Evolutionary conservation across 2,329 filamentous ascomycete genomes (phyloP).

Genomic region (Mycosphaerella arachidis): DNA sequence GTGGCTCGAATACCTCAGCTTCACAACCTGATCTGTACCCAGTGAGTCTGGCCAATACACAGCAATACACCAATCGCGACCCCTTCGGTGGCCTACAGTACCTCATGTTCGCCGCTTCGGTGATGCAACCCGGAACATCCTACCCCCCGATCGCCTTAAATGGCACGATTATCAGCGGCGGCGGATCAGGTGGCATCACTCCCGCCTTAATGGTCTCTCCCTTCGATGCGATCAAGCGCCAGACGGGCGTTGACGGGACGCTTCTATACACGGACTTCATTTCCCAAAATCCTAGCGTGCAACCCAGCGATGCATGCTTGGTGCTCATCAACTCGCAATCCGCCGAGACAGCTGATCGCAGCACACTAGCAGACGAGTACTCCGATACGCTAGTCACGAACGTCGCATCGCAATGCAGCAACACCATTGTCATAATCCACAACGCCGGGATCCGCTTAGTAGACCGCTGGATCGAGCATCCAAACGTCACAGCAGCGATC

Average conservation of each 20-base stretch:
- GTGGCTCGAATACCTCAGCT: slow-evolving; percentile 14
- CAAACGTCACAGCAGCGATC: slow-evolving; percentile 21
- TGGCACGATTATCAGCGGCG: slow-evolving; percentile 29
- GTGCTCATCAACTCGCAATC: slow-evolving; percentile 31
- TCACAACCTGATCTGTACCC: slow-evolving; percentile 9
- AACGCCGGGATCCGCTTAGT: slow-evolving; percentile 30
- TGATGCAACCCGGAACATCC: slow-evolving; percentile 5
- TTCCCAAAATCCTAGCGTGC: slow-evolving; percentile 22
- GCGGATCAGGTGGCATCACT: slow-evolving; percentile 28
- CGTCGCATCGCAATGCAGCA: slow-evolving; percentile 28
- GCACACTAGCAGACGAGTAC: slow-evolving; percentile 24
- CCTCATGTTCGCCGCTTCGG: slow-evolving; percentile 8
- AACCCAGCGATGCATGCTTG: slow-evolving; percentile 26
- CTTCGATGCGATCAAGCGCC: slow-evolving; percentile 25
- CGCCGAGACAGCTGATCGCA: slow-evolving; percentile 27
- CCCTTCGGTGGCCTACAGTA: slow-evolving; percentile 12
- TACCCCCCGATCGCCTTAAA: slow-evolving; percentile 23
- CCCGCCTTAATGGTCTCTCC: slow-evolving; percentile 25
- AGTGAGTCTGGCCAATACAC: slow-evolving; percentile 13
- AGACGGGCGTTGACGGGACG: slow-evolving; percentile 26
- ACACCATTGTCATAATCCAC: slow-evolving; percentile 32
- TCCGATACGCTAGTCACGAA: slow-evolving; percentile 28
- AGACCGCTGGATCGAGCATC: slow-evolving; percentile 28
- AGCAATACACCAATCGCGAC: slow-evolving; percentile 11
- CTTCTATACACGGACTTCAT: slow-evolving; percentile 25